Conservation (phyloP, 345 rosid genomes). For the Iberis pinnata region DNA sequence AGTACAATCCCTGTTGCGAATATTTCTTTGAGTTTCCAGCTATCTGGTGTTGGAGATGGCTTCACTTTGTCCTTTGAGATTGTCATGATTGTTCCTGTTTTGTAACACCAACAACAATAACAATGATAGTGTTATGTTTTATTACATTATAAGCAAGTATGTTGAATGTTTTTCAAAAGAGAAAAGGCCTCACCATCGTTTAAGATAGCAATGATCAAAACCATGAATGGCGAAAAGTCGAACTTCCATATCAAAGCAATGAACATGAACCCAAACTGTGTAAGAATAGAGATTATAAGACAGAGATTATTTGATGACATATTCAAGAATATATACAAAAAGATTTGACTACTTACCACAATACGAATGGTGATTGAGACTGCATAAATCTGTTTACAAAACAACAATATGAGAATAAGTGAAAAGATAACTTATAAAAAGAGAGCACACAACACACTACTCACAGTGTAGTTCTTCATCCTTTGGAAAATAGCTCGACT, state of each 20-base stretch:
- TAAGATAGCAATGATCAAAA: slow-evolving; percentile 82
- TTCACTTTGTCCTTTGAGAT: slow-evolving; percentile 88
- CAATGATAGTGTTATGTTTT: not conserved
- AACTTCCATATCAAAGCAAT: slow-evolving; percentile 82
- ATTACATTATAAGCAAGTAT: not conserved
- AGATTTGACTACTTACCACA: slow-evolving; percentile 42
- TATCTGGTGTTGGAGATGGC: slow-evolving; percentile 93
- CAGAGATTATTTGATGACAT: not conserved
- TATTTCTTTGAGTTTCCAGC: slow-evolving; percentile 90
- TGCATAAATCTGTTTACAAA: slow-evolving; percentile 58
- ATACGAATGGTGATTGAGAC: slow-evolving; percentile 96
- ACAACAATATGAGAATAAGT: not conserved
- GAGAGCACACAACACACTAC: slow-evolving; percentile 6
- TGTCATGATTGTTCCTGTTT: slow-evolving; percentile 83
- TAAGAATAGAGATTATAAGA: not conserved
- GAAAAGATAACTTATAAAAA: not conserved
- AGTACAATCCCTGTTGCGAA: slow-evolving; percentile 83
- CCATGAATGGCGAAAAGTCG: slow-evolving; percentile 95
- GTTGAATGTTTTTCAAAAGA: not conserved
- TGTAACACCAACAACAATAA: too few species aligned
- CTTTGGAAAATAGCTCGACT: slow-evolving; percentile 88
- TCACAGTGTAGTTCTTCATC: slow-evolving; percentile 90
- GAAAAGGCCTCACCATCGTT: slow-evolving; percentile 61
- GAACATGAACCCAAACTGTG: slow-evolving; percentile 79
- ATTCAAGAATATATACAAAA: slow-evolving; percentile 6